Base-by-base conservation (phyloP, 495 filamentous ascomycete species). In the Sordaria brevicollis region DNA sequence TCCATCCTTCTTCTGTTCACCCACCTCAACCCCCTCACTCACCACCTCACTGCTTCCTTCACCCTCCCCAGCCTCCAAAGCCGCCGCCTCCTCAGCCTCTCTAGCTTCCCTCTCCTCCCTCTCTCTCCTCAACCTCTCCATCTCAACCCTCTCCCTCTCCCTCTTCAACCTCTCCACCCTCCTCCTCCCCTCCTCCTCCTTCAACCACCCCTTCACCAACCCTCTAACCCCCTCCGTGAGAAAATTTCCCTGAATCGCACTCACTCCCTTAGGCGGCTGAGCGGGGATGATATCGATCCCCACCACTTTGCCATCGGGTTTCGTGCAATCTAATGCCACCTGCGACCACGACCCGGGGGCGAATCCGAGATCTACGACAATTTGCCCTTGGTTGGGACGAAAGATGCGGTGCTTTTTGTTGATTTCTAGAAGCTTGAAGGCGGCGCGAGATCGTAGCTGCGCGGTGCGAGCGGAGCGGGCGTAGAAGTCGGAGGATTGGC, bases 341-440 rank as follows among this genome's bases (percentile, higher is more conserved):
- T 99, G 93, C 39, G 93, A 96, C 95, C 95, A 99, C 25, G 88
- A 90, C 0, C 96, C 95, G 17, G 95, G 95, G 5, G 95, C 95
- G 81, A 92, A 99, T 33, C 95, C 95, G 72, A 96, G 82, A 79
- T 99, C 95, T 37, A 99, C 89, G 5, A 99, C 90, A 0, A 93
- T 94, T 77, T 97, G 90, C 1, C 91, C 91, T 21, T 77, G 82
- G 41, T 31, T 13, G 19, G 35, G 71, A 49, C 83, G 86, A 79
- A 99, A 97, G 10, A 99, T 79, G 65, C 80, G 86, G 80, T 94
- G 89, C 74, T 91, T 92, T 29, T 88, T 82, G 80, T 97, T 89
- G 74, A 99, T 91, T 87, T 94, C 90, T 34, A 96, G 77, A 34
- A 99, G 85, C 79, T 99, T 99, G 78, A 93, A 96, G 8, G 92